Conservation (phyloP, 1,139 yeast genomes). For the Geotrichum fermentans region DNA sequence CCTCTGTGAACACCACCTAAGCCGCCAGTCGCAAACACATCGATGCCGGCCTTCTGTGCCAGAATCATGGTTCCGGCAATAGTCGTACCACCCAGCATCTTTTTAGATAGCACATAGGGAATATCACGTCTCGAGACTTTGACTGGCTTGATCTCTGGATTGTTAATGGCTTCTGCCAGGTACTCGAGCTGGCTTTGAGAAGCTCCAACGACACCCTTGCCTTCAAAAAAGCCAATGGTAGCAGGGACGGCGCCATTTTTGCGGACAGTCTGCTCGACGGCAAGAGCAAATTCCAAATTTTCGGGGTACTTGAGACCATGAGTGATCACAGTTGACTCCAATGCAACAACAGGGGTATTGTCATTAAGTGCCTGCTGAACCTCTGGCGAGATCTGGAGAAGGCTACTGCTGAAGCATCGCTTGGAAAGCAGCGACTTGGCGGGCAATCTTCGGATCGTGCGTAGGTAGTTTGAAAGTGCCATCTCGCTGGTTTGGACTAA, state of each 20-base stretch:
- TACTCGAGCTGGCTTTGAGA: constrained; percentile 43
- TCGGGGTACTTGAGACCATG: constrained; percentile 86
- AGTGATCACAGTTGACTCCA: constrained; percentile 83
- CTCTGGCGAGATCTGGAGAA: constrained; percentile 49
- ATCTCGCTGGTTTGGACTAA: background rate
- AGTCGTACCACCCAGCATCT: constrained; percentile 78
- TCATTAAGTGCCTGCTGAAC: constrained; percentile 55
- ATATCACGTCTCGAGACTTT: constrained; percentile 82
- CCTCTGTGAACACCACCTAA: constrained; percentile 88
- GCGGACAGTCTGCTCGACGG: constrained; percentile 61
- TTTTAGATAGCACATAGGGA: constrained; percentile 62
- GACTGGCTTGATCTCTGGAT: constrained; percentile 34
- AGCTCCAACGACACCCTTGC: constrained; percentile 68
- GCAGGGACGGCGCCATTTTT: constrained; percentile 74
- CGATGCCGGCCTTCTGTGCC: constrained; percentile 68
- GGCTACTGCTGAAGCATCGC: constrained; percentile 3
- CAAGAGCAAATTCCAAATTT: constrained; percentile 64
- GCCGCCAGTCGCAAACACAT: constrained; percentile 90
- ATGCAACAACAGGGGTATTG: constrained; percentile 63
- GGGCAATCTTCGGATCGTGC: constrained; percentile 1
- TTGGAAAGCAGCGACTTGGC: background rate
- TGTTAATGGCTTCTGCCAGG: constrained; percentile 43
- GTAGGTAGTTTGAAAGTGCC: background rate
- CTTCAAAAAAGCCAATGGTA: constrained; percentile 72
- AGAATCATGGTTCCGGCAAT: constrained; percentile 86